Evolutionary conservation across 148 eudicot genomes (phyloP), one percentile per base, ranked within the genome.

Genomic region (Dysphania ambrosioides): DNA sequence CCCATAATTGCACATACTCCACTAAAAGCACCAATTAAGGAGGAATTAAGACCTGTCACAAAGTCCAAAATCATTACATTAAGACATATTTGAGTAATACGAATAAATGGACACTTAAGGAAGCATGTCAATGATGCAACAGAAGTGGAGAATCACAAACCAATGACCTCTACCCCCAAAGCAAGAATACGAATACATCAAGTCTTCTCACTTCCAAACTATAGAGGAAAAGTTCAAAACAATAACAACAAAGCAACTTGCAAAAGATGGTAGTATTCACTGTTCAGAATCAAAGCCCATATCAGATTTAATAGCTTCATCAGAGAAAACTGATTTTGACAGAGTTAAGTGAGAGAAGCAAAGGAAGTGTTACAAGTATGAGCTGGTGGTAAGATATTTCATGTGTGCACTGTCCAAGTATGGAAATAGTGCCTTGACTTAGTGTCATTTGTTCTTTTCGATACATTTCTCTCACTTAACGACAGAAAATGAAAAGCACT

Each of bases 1-100:
- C 98, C 98, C 97, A 93, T 89, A 75, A 90, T 88, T 77, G 98
- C 98, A 82, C 97, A 93, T 78, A 89, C 84, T 78, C 95, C 97
- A 82, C 98, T 91, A 80, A 93, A 93, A 61, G 76, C 92, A 40
- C 98, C 97, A 75, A 93, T 91, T 41, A 91, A 77, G 38, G 91
- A 89, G 51, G 98, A 86, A 82, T 87, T 88, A 70, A 93, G 83
- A 88, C 97, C 98, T 93, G 90, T 47, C 44, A 79, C 56, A 42
- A 34, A n/a, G 35, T 38, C 55, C 19, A 49, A 41, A 23, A 35
- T n/a, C 15, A 42, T n/a, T 18, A 49, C 18, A 51, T 70, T 71
- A n/a, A 62, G 31, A 42, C 26, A 44, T 41, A 29, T 64, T 62
- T 6, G 34, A 57, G 13, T 41, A 19, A 36, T 8, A 41, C 13